A percentile compares a stretch with the other conserved stretches of the same genome.
phyloP scores from a whole-genome alignment of 2,329 filamentous ascomycete species.

The Sarocladium oryzae region DNA sequence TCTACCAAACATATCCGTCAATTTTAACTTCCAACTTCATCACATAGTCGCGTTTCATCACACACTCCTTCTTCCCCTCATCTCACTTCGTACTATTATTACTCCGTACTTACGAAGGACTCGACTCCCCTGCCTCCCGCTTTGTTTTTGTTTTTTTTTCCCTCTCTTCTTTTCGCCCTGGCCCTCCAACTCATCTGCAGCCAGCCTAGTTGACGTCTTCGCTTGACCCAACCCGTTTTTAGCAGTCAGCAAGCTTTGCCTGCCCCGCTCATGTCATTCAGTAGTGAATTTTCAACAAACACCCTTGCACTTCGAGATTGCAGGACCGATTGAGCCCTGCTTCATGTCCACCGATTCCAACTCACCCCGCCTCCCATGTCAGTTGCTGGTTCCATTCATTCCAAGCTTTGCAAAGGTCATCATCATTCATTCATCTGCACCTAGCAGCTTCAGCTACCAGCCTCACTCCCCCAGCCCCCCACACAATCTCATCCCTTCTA shows the following conservation, averaged over 20 bases:
- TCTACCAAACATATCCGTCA: no score
- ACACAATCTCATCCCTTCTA: not conserved
- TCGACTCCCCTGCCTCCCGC: no score
- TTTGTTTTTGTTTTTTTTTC: no score
- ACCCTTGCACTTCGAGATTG: conserved; percentile 7
- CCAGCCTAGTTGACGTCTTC: no score
- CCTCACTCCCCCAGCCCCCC: not conserved
- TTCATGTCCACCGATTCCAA: not conserved
- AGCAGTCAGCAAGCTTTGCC: not conserved
- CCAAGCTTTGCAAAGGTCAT: not conserved
- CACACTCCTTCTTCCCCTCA: no score
- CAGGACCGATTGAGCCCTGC: not conserved
- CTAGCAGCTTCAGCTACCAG: not conserved
- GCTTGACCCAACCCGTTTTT: no score
- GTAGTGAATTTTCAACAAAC: not conserved
- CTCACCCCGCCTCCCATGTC: not conserved
- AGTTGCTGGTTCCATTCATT: not conserved
- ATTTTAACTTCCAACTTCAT: no score
- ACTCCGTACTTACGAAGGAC: no score
- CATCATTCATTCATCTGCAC: conserved; percentile 4
- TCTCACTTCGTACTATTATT: no score
- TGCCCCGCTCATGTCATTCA: conserved; percentile 1
- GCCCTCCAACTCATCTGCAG: no score
- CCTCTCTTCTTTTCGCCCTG: not conserved
- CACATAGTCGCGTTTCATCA: no score